Evolutionary conservation across 2,329 filamentous ascomycete genomes (phyloP), one percentile per base, ranked within the genome.

Genomic region (Rhynchosporium agropyri): DNA sequence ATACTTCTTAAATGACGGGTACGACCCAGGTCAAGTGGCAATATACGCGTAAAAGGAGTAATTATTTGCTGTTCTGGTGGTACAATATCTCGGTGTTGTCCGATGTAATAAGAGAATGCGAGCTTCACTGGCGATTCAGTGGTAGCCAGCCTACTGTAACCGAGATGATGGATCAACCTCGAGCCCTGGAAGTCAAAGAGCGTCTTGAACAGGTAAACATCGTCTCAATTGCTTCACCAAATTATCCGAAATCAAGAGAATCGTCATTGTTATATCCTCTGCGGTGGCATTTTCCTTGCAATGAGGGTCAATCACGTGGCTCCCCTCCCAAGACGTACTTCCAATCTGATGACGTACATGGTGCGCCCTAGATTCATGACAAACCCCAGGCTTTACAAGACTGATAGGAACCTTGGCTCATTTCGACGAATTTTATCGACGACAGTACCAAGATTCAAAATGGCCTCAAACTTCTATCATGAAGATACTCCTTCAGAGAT

Each of bases 401-500:
- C 51, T 29, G 20, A 33, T 4, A 38, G 40, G 13, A 38, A 12
- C 9, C 15, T 38, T 26, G 49, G n/a, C 8, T 6, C 4, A 29
- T 7, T 40, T n/a, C 7, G 10, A 12, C 7, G 10, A 12, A 42
- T 1, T 4, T 20, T 42, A 12, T 40, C n/a, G 5, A 54, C 33
- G 4, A 40, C 20, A 36, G 5, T 26, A 15, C 51, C 51, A 26
- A 6, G 33, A 12, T 54, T 26, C 20, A 29, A 7, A 28, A 54
- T 42, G 13, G 36, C 36, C 20, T 42, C 51, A 20, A 53, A 40
- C 8, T 54, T 50, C 33, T 61, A 61, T 38, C 40, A 40, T 15
- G 8, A 20, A 38, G 59, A 56, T 48, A 63, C 55, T 40, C 61
- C 55, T 8, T 42, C 29, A 9, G 28, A 49, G 2, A 45, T 60